These are phyloP conservation scores for Venturia asperata DNA, from an alignment of 2,329 filamentous ascomycete genomes.

Conservation along the genomic window DNA sequence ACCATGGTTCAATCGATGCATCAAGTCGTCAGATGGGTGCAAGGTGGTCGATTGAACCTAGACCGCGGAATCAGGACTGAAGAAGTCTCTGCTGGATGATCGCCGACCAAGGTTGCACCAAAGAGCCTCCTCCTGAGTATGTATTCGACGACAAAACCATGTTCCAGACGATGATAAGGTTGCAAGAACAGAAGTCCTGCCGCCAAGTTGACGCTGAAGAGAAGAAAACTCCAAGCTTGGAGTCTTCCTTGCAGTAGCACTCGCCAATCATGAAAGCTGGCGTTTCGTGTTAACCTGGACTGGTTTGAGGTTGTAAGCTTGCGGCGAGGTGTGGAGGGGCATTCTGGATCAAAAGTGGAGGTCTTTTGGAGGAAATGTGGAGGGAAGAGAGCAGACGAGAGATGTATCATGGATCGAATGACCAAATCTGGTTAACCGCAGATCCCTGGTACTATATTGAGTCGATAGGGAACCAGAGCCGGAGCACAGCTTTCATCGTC, in stretches of 20 bases:
- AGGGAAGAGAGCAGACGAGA: slow-evolving; percentile 1
- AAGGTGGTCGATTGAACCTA: background rate
- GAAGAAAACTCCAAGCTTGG: background rate
- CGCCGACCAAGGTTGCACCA: background rate
- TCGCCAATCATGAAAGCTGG: background rate
- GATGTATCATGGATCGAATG: slow-evolving; percentile 14
- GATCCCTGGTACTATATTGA: slow-evolving; percentile 1
- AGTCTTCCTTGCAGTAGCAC: background rate
- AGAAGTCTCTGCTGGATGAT: background rate
- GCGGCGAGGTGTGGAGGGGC: slow-evolving; percentile 19
- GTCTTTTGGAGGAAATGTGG: slow-evolving; percentile 9
- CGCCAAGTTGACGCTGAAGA: background rate
- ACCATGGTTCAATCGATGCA: slow-evolving; percentile 1
- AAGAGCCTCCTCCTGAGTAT: slow-evolving; percentile 10
- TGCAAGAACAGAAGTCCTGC: background rate
- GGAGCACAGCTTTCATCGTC: background rate
- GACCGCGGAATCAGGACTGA: background rate
- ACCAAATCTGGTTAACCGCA: slow-evolving; percentile 15
- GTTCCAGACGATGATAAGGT: background rate
- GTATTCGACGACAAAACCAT: background rate
- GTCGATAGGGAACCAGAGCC: slow-evolving; percentile 10
- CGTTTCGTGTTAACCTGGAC: background rate
- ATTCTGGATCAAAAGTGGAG: slow-evolving; percentile 16
- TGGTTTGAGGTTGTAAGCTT: slow-evolving; percentile 5
- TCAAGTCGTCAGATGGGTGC: background rate